Conservation (phyloP, 2,329 filamentous ascomycete genomes). For the Akanthomyces uredinophilus region DNA sequence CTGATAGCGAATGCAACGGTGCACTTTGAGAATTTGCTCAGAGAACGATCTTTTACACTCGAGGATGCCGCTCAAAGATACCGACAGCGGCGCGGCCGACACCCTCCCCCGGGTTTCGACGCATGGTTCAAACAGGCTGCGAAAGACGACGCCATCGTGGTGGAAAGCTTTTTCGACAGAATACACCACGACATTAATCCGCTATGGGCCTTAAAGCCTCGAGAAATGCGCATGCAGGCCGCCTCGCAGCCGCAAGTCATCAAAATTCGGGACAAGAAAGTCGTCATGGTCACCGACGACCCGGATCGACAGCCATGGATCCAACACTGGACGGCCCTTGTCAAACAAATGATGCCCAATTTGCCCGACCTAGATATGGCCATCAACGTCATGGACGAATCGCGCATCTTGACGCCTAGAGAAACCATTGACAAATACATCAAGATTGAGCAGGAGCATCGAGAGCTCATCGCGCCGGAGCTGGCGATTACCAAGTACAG, state of each 20-base stretch:
- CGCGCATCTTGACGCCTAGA: slow-evolving; percentile 47
- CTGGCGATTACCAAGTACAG: slow-evolving; percentile 34
- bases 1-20: slow-evolving; percentile 35
- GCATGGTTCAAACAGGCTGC: slow-evolving; percentile 47
- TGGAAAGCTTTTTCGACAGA: slow-evolving; percentile 53
- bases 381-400: slow-evolving; percentile 48
- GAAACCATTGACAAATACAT: slow-evolving; percentile 38
- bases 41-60: slow-evolving; percentile 37
- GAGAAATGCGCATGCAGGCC: slow-evolving; percentile 27
- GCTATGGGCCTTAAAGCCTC: slow-evolving; percentile 45
- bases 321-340: slow-evolving; percentile 9
- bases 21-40: slow-evolving; percentile 29
- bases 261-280: not conserved
- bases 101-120: slow-evolving; percentile 51
- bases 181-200: slow-evolving; percentile 50
- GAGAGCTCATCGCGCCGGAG: slow-evolving; percentile 35
- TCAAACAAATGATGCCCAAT: slow-evolving; percentile 24
- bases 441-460: not conserved
- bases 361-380: slow-evolving; percentile 52
- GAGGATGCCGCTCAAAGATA: slow-evolving; percentile 45
- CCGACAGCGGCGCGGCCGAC: slow-evolving; percentile 43
- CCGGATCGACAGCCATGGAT: not conserved
- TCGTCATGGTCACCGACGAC: not conserved
- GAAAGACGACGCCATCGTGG: slow-evolving; percentile 41
- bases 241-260: slow-evolving; percentile 25